Conservation (phyloP, 2,329 filamentous ascomycete genomes). For the Arthrobotrys pseudoclavata region DNA sequence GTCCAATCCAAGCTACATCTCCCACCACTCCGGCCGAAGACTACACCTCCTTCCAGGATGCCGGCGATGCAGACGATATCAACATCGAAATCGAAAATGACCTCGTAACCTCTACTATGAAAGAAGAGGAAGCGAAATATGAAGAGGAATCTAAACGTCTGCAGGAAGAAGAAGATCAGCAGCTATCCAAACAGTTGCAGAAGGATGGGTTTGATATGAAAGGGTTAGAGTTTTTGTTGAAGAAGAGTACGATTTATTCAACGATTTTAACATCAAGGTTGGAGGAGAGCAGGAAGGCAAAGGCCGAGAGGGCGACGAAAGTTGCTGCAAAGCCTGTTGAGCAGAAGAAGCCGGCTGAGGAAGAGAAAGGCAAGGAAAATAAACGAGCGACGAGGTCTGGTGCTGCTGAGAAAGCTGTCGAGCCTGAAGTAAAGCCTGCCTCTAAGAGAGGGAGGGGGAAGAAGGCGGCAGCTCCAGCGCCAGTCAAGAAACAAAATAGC, state of each 20-base stretch:
- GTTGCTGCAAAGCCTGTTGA: conserved; percentile 31
- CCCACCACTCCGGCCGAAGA: conserved; percentile 48
- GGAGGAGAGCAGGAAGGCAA: conserved; percentile 60
- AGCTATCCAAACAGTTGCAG: conserved; percentile 46
- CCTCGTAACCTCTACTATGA: conserved; percentile 57
- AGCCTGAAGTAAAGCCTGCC: conserved; percentile 26
- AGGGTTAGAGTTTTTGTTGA: conserved; percentile 62
- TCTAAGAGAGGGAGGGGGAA: conserved; percentile 63
- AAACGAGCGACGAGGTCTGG: conserved; percentile 56
- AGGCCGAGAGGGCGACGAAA: conserved; percentile 54
- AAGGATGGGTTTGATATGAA: conserved; percentile 53
- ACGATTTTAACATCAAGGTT: conserved; percentile 65
- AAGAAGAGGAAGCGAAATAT: conserved; percentile 54
- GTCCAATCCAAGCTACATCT: conserved; percentile 39
- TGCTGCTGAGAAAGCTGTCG: conserved; percentile 40
- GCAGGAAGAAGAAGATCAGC: conserved; percentile 53
- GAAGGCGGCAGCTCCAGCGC: conserved; percentile 60
- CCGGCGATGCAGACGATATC: conserved; percentile 26
- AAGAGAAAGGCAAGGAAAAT: conserved; percentile 47
- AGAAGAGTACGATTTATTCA: conserved; percentile 63
- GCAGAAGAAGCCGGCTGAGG: conserved; percentile 50
- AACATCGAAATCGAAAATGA: conserved; percentile 49
- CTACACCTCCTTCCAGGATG: conserved; percentile 41
- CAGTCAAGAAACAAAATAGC: conserved; percentile 64
- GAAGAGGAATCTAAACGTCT: conserved; percentile 48